Base-by-base conservation (phyloP, 2,329 filamentous ascomycete species). In the Chalaropsis thielavioides region DNA sequence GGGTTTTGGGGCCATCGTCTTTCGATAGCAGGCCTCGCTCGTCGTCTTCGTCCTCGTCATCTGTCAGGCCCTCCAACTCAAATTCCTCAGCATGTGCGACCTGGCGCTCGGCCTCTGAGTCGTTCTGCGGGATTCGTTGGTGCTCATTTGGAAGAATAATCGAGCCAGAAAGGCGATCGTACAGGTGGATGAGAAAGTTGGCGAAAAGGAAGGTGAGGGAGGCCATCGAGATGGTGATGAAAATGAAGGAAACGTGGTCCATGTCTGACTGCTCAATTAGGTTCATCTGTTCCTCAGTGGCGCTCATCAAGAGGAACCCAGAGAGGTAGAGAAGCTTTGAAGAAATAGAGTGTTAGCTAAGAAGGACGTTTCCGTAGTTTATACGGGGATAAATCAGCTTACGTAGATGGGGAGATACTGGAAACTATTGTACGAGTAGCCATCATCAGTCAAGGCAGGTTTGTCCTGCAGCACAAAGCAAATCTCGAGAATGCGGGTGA, bases 271-370 rank as follows among this genome's bases (percentile, higher is more conserved):
- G 78, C 49, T 83, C 81, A 4, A 97, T 79, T 1, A 96, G 78
- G 24, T 79, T 72, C 89, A 97, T 96, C 75, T 97, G 94, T 76
- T 99, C 92, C 74, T 97, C 94, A 0, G 91, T 97, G 17, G 94
- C 92, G 40, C 90, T 89, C 91, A 97, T 95, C 77, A 99, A 99
- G 49, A 99, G 81, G 76, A 97, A 96, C 1, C 94, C 94, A 2
- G 92, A 88, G 5, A 92, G 91, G 71, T 89, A 95, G 35, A 99
- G 82, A 49, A 97, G 81, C 91, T 95, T 67, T 11, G 10, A 41
- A 61, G 4, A 7, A 66, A 73, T 70, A 74, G 72, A 24, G 13
- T 13, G 40, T 19, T 31, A 17, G 54, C 7, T 8, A 11, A 61
- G 8, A 40, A 49, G 13, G 59, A 46, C 4, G 15, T 15, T 13